phyloP scores from a whole-genome alignment of 495 filamentous ascomycete species.

The Hyaloscypha variabilis region DNA sequence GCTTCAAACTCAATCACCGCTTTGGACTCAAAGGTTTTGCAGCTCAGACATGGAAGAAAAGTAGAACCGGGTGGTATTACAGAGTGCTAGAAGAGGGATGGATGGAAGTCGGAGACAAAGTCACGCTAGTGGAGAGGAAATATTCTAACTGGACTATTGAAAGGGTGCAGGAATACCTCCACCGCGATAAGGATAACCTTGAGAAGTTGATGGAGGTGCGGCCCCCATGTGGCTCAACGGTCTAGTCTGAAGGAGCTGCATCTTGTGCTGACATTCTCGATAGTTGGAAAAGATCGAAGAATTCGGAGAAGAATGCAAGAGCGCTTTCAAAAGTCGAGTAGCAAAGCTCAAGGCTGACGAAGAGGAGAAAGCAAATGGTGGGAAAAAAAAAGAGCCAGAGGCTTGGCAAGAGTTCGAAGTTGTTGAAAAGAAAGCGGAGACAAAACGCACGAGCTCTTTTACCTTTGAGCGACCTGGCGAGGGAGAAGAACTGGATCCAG shows the following conservation, averaged over 20 bases:
- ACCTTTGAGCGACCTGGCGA: slow-evolving; percentile 35
- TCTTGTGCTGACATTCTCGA: not conserved
- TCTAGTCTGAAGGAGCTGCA: not conserved
- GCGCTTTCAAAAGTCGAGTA: slow-evolving; percentile 42
- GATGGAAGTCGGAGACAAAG: slow-evolving; percentile 44
- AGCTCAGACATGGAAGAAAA: slow-evolving; percentile 49
- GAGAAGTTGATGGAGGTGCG: slow-evolving; percentile 43
- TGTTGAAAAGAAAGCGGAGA: slow-evolving; percentile 45
- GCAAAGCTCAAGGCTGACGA: slow-evolving; percentile 37
- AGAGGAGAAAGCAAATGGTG: slow-evolving; percentile 27
- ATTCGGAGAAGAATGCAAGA: slow-evolving; percentile 50
- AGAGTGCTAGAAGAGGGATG: slow-evolving; percentile 48
- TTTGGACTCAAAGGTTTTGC: slow-evolving; percentile 57
- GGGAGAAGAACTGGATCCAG: slow-evolving; percentile 32
- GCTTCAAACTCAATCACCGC: slow-evolving; percentile 60
- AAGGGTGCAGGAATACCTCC: slow-evolving; percentile 56
- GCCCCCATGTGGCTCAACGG: not conserved
- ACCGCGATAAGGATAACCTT: slow-evolving; percentile 45
- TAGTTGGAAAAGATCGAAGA: slow-evolving; percentile 44
- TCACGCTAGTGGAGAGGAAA: slow-evolving; percentile 39
- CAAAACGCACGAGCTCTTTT: slow-evolving; percentile 42
- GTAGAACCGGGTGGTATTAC: slow-evolving; percentile 60
- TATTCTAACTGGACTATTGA: slow-evolving; percentile 58
- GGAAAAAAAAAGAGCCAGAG: slow-evolving; percentile 29
- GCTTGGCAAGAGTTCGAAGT: slow-evolving; percentile 48